Base-by-base conservation (phyloP, 2,329 filamentous ascomycete species). In the Diaporthe amygdali region DNA sequence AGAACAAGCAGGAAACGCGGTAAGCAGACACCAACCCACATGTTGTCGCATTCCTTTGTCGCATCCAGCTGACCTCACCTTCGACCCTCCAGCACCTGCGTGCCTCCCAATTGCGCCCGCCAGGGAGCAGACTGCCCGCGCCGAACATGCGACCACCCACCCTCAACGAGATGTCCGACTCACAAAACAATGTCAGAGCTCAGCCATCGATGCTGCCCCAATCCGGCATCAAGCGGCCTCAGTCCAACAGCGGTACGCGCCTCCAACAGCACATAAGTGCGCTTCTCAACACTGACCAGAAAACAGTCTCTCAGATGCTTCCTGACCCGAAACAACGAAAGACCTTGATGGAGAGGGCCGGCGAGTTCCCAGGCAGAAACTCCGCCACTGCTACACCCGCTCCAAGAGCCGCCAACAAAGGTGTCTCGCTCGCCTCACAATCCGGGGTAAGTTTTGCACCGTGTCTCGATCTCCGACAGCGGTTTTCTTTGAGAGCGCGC, bases 241-340 rank as follows among this genome's bases (percentile, higher is more conserved):
- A 76, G 55, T 46, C 75, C 32, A 79, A 78, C 17, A 72, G 74
- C 37, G 69, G 79, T 81, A 75, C 61, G 79, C 73, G n/a, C 56
- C 66, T 73, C 54, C 14, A 34, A 22, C 32, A 39, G 39, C n/a
- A n/a, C 30, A 10, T 2, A 10, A 22, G 10, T n/a, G 39, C 54
- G 27, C 70, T 68, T 44, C 68, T 27, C 32, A 73, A 73, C 20
- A 72, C 68, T 69, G 64, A 74, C 61, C 49, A 52, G 67, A 47
- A 69, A 63, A 59, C 74, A 91, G 89, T 85, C 66, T 75, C 82
- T 27, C 84, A 89, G 76, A 22, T 49, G 12, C 49, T 52, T 15
- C 85, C 90, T 25, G 86, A 90, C 63, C 77, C 89, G 3, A 92
- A 93, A 80, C 49, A 52, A 52, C 85, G 90, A 70, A 90, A 90